Percentiles rank a stretch among this genome's conserved stretches.
Evolutionary conservation across 2,329 filamentous ascomycete species (phyloP).

Genomic region (Neofusicoccum kwambonambiense): DNA sequence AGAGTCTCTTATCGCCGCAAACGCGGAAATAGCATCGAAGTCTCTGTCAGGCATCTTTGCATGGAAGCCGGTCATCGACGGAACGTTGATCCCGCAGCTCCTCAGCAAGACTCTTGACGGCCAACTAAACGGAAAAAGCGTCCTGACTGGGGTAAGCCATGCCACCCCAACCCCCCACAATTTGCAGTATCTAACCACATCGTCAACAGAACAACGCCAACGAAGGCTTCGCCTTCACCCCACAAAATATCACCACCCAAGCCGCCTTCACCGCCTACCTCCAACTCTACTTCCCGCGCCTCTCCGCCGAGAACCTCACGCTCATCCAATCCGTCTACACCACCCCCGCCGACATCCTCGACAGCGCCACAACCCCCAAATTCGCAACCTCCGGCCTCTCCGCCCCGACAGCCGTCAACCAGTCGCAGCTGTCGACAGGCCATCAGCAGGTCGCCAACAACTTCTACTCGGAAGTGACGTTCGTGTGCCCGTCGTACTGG

Average conservation of each 20-base stretch:
- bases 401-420: slow-evolving; percentile 50
- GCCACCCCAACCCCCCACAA: too few relatives aligned
- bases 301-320: slow-evolving; percentile 34
- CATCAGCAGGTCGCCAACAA: slow-evolving; percentile 56
- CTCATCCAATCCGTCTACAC: slow-evolving; percentile 41
- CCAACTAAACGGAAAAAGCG: slow-evolving; percentile 39
- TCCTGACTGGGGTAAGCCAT: slow-evolving; percentile 31
- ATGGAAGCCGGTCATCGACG: slow-evolving; percentile 62
- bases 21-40: slow-evolving; percentile 50
- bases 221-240: slow-evolving; percentile 49
- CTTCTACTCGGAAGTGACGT: slow-evolving; percentile 56
- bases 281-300: slow-evolving; percentile 42
- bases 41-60: slow-evolving; percentile 57
- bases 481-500: slow-evolving; percentile 59
- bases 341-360: slow-evolving; percentile 26
- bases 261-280: slow-evolving; percentile 43
- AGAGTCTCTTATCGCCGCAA: slow-evolving; percentile 54
- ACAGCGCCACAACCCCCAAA: slow-evolving; percentile 22
- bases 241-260: slow-evolving; percentile 45
- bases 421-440: slow-evolving; percentile 51
- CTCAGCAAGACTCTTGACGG: slow-evolving; percentile 40
- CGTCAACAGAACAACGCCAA: slow-evolving; percentile 43
- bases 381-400: slow-evolving; percentile 33
- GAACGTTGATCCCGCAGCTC: slow-evolving; percentile 47
- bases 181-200: too few relatives aligned